Evolutionary conservation across 768 basidiomycete genomes (phyloP), one percentile per base, ranked within the genome.

Genomic region (Lenzites betulinus): DNA sequence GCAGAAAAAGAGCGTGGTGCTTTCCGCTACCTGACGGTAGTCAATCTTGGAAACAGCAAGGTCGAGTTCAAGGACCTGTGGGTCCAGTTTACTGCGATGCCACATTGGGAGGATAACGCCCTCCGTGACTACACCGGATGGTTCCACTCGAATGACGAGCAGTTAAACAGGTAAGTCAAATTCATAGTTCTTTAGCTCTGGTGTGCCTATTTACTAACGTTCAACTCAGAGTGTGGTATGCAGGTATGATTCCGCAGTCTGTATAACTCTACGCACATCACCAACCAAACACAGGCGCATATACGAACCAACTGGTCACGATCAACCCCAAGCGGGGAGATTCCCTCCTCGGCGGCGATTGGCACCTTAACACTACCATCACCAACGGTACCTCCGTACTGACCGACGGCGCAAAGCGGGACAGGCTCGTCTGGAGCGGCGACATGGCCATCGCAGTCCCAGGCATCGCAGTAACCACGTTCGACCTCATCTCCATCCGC

Each of bases 341-440:
- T 20, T 52, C 62, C 1, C 33, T 63, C 39, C 28, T 58, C 16
- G 52, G 52, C 1, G 11, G 30, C 30, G 57, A 58, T 4, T 63
- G 62, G 62, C 44, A 23, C 42, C 43, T 63, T 3, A 63, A 63
- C 42, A 63, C 62, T 9, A 63, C 62, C 12, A 63, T 63, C 52
- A 59, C 57, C 12, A 50, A 63, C n/a, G 62, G 62, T 5, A 55
- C 52, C 12, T 63, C 62, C 38, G 38, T 51, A 11, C 39, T 63
- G 4, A 63, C 62, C 25, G 62, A 63, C 25, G 62, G 62, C 35
- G 62, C 62, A 35, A 63, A 63, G 42, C 39, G 62, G 1, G 62
- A 63, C 26, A 44, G 62, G 20, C 62, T 63, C 48, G 62, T 63
- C n/a, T 63, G 62, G 62, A 63, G 62, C 49, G 62, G 62, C 35